Evolutionary conservation across 305 asterid species (phyloP).

Genomic region (Fraxinus nigra): DNA sequence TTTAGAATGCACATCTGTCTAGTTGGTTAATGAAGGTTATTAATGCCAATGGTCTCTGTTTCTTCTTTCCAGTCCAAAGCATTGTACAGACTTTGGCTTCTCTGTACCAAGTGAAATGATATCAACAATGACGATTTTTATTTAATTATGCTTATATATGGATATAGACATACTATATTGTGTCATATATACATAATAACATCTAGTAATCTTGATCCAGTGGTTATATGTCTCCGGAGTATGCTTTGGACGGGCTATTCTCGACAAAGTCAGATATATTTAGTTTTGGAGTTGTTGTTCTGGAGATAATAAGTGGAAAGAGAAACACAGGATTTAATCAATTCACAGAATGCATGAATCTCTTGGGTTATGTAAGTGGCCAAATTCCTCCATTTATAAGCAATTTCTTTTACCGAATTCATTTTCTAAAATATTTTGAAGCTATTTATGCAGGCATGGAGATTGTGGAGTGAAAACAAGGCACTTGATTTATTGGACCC

Average conservation of each 20-base stretch:
- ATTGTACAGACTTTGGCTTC: neutral
- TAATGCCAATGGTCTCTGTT: neutral
- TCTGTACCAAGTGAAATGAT: neutral
- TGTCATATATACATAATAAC: neutral
- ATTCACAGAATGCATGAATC: neutral
- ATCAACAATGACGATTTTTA: neutral
- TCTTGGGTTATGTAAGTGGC: neutral
- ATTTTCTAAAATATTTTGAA: neutral
- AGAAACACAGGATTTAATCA: neutral
- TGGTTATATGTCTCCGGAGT: neutral
- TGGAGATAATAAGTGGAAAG: neutral
- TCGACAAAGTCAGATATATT: neutral
- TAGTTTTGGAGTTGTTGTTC: neutral
- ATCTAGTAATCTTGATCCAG: neutral
- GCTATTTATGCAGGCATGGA: neutral
- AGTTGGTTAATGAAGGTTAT: neutral
- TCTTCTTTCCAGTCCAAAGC: neutral
- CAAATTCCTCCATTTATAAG: neutral
- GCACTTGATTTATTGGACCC: neutral
- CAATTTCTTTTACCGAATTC: neutral
- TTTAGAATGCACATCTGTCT: neutral
- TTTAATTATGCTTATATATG: neutral
- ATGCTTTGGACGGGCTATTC: neutral
- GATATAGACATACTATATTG: neutral
- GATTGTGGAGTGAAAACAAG: neutral